A percentile compares a stretch with the other conserved stretches of the same genome.
These are phyloP conservation scores for Fomitopsis serialis DNA, from an alignment of 768 basidiomycete genomes.

Conservation along the genomic window DNA sequence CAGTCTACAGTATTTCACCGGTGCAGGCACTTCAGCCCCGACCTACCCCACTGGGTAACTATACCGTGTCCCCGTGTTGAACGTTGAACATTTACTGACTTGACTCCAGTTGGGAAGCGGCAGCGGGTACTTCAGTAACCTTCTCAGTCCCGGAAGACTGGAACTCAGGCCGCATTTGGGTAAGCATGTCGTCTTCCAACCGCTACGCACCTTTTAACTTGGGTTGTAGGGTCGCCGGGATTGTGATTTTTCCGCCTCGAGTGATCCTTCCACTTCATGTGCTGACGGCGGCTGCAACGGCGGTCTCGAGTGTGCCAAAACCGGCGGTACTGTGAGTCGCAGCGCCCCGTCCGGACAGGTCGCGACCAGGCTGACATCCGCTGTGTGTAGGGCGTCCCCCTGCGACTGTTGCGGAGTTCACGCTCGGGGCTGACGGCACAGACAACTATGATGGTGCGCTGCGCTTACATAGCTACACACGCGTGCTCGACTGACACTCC, in stretches of 20 bases:
- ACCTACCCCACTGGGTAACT: conserved; percentile 4
- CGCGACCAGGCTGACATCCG: neutral
- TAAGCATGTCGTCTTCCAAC: conserved; percentile 1
- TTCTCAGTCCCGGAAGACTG: conserved; percentile 35
- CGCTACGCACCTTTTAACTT: neutral
- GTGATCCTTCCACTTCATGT: conserved; percentile 29
- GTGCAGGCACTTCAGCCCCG: neutral
- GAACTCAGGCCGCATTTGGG: conserved; percentile 35
- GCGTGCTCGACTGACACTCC: neutral
- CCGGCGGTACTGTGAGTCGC: conserved; percentile 30
- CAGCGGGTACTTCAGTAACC: conserved; percentile 19
- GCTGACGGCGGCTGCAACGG: conserved; percentile 36
- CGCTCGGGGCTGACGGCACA: conserved; percentile 21
- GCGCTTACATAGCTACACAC: neutral
- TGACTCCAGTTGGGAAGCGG: conserved; percentile 24
- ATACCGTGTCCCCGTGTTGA: neutral
- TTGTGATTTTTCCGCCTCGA: conserved; percentile 29
- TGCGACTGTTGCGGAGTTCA: conserved; percentile 32
- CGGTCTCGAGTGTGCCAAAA: conserved; percentile 31
- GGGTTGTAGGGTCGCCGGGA: conserved; percentile 28
- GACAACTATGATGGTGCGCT: conserved; percentile 27
- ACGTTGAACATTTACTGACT: neutral
- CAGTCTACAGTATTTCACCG: neutral
- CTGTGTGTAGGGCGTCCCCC: conserved; percentile 27
- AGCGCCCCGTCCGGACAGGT: neutral